These are phyloP conservation scores for Mercurialis annua DNA, from an alignment of 345 rosid genomes.

Conservation along the genomic window DNA sequence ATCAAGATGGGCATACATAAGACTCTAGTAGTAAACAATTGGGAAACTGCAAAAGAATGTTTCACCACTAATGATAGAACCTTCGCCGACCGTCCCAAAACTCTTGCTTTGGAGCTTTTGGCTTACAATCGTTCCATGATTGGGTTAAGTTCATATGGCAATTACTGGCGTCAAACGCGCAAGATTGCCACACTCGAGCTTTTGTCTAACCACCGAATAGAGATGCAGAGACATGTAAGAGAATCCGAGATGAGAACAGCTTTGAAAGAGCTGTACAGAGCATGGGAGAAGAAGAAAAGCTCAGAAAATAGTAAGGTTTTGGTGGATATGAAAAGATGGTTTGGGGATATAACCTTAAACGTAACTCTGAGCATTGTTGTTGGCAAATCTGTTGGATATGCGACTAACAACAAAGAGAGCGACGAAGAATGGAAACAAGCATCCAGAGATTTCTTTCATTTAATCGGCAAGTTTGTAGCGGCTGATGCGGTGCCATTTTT, in stretches of 20 bases:
- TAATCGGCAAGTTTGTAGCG: background rate
- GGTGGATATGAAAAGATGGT: slow-evolving; percentile 40
- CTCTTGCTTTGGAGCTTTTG: too few relatives aligned
- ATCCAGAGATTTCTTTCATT: background rate
- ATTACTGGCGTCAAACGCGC: too few relatives aligned
- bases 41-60: too few relatives aligned
- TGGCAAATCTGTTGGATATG: slow-evolving; percentile 17
- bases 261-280: slow-evolving; percentile 17
- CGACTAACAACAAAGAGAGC: background rate
- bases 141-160: too few relatives aligned
- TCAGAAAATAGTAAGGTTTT: background rate
- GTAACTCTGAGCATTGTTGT: slow-evolving; percentile 24
- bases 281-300: slow-evolving; percentile 8
- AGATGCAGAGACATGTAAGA: too few relatives aligned
- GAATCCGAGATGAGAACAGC: slow-evolving; percentile 11
- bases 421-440: background rate
- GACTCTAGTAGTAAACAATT: too few relatives aligned
- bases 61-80: too few relatives aligned
- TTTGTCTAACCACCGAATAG: too few relatives aligned
- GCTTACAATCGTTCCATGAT: too few relatives aligned
- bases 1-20: too few relatives aligned
- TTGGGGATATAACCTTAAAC: slow-evolving; percentile 25
- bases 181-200: too few relatives aligned
- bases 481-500: slow-evolving; percentile 9
- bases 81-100: too few relatives aligned